Evolutionary conservation across 768 basidiomycete genomes (phyloP), one percentile per base, ranked within the genome.

Genomic region (Panus rudis): DNA sequence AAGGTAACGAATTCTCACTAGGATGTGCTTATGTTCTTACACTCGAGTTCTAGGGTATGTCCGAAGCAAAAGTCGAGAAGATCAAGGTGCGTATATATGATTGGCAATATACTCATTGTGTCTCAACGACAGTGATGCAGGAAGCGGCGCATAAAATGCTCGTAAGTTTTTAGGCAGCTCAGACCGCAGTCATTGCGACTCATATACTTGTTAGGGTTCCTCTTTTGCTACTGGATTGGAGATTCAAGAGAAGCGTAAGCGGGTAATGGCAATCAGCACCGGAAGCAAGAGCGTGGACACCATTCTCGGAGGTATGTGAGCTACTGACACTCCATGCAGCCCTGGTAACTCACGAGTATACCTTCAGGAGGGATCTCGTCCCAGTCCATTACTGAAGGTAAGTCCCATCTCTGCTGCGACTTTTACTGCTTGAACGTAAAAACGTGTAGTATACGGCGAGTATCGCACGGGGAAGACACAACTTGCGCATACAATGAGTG

Each of bases 391-490:
- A 85, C 90, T 3, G 93, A 97, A 76, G 89, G 88, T 79, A 39
- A 24, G 55, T 50, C 4, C 10, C 17, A 8, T 35, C 22, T 23
- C 41, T 35, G 24, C 22, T 34, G 21, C 11, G 24, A 38, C 34
- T 12, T 11, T 38, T 17, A 23, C 14, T 40, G 43, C 28, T n/a
- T 30, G 28, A 30, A 41, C 42, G 30, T 42, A 33, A 38, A 35
- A 6, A 6, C 31, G 19, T 21, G 13, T 46, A 91, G 92, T 97
- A 2, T 98, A 92, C 56, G 93, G 94, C 34, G 93, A 98, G 63
- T 97, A 87, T 63, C 78, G 93, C 24, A 97, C 94, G 0, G 93
- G 93, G 23, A 93, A 94, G 65, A 96, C 93, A 4, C 94, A 98
- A 59, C 70, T 94, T 39, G 91, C 90, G 20, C 94, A 96, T 63